Base-by-base conservation (phyloP, 768 basidiomycete genomes). In the Lactarius hatsudake region DNA sequence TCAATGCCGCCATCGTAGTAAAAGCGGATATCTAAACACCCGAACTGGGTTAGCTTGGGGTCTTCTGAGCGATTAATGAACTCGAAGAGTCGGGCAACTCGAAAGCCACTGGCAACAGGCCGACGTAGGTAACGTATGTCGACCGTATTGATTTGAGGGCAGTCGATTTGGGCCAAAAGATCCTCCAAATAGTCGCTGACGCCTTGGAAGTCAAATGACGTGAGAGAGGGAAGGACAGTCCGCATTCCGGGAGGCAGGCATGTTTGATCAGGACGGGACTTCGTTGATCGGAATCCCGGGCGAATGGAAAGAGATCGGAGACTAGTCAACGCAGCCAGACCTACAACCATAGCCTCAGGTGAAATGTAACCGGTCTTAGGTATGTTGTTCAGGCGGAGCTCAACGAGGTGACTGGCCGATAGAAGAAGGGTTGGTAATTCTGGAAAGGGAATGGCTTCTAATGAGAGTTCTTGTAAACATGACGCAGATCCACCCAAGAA, bases 1-100 rank as follows among this genome's bases (percentile, higher is more conserved):
- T 10, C 9, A 10, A 40, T 40, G 13, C 17, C 4, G n/a, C 3
- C 18, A 7, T 12, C 1, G 18, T 7, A 12, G 45, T 0, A 0
- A 12, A 23, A 48, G 45, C 10, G 3, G 9, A 12, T 9, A 48
- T 45, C 43, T 3, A n/a, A 48, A 4, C n/a, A 23, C 4, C n/a
- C 15, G 38, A 40, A 15, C 38, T 40, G 38, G 13, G 12, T 17
- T 15, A 6, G 15, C 23, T 6, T 5, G 48, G 10, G 48, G 3
- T 5, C 12, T 51, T 45, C 43, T 20, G 9, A 51, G 8, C 32
- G 34, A 38, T 23, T 10, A 3, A 57, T 12, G 20, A 38, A 57
- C 17, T n/a, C 2, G 17, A 15, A n/a, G 12, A 57, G 56, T 8
- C 38, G 56, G 3, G 30, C 32, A 36, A n/a, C 20, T 32, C 18